phyloP scores from a whole-genome alignment of 1,284 basidiomycete species.

The Schizophyllum amplum region DNA sequence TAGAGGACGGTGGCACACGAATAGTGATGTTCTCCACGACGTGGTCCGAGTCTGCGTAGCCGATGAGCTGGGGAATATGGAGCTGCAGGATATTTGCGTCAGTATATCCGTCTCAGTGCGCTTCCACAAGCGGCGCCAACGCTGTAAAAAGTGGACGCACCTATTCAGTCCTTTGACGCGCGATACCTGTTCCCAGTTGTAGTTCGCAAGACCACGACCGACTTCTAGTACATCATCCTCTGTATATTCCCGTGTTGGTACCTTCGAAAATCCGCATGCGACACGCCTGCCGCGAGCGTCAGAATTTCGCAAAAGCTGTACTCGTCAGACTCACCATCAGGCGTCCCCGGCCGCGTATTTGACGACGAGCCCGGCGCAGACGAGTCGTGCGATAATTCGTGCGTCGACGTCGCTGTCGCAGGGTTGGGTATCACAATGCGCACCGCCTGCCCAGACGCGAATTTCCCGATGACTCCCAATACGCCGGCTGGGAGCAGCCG shows the following conservation, averaged over 20 bases:
- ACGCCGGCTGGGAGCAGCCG: constrained; percentile 89
- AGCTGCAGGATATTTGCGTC: constrained; percentile 55
- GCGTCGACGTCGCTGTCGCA: constrained; percentile 5
- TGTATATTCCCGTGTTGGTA: constrained; percentile 20
- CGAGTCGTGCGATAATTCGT: constrained; percentile 21
- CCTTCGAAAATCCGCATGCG: constrained; percentile 19
- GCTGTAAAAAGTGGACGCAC: constrained; percentile 33
- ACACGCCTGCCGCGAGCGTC: too few relatives aligned
- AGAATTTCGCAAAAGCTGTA: too few relatives aligned
- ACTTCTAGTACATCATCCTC: constrained; percentile 82
- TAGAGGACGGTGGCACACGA: constrained; percentile 29
- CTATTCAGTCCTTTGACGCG: constrained; percentile 88
- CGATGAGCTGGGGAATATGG: constrained; percentile 77
- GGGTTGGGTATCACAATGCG: constrained; percentile 64
- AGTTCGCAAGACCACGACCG: constrained; percentile 91
- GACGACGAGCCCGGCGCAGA: constrained; percentile 22
- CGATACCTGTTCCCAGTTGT: constrained; percentile 89
- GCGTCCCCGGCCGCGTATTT: constrained; percentile 35
- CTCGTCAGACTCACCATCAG: too few relatives aligned
- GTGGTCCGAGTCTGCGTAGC: constrained; percentile 94
- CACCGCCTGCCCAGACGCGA: constrained; percentile 93
- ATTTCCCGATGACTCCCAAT: constrained; percentile 77
- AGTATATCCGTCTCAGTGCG: too few relatives aligned
- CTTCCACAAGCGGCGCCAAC: not conserved
- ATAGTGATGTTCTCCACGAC: constrained; percentile 91